Evolutionary conservation across 306 rosid genomes (phyloP), one percentile per base, ranked within the genome.

Genomic region (Gillenia trifoliata): DNA sequence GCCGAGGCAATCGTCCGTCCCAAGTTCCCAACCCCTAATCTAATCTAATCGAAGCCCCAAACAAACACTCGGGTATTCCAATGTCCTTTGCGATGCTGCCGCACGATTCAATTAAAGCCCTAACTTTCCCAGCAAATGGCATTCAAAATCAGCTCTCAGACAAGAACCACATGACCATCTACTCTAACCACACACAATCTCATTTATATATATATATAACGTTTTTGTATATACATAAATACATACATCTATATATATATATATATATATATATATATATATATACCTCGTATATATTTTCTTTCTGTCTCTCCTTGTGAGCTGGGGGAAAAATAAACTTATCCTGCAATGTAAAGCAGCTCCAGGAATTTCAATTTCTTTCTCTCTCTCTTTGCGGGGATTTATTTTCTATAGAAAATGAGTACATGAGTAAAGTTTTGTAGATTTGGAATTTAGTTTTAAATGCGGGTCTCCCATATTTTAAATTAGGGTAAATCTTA

Each of bases 181-280:
- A 65, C 76, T 72, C 25, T 59, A 20, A 73, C 45, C 34, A 73
- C 72, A 62, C 28, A 83, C 77, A 80, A 81, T 88, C 83, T 75
- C 77, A 75, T 82, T 73, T 73, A 47, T 47, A 15, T 6, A 47
- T 75, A 78, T 66, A 75, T 56, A 38, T 16, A 33, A 64, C 33
- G 25, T 31, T 30, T 29, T 20, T 20, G 52, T 47, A 47, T 8
- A 38, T 38, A 38, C 3, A 8, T 8, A 8, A 38, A 8, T 8
- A 38, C 41, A 8, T 1, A 11, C 41, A 38, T 38, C 1, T 38
- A 1, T 3, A 38, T 38, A 8, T 1, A 38, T 8, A 31, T 5
- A 31, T 31, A 38, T 38, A 16, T 47, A 8, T 25, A 4, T 57
- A 25, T 25, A 2, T 54, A 25, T 57, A 57, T 25, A 57, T 57